phyloP scores from a whole-genome alignment of 2,329 filamentous ascomycete species.

The Botryotinia narcissicola region DNA sequence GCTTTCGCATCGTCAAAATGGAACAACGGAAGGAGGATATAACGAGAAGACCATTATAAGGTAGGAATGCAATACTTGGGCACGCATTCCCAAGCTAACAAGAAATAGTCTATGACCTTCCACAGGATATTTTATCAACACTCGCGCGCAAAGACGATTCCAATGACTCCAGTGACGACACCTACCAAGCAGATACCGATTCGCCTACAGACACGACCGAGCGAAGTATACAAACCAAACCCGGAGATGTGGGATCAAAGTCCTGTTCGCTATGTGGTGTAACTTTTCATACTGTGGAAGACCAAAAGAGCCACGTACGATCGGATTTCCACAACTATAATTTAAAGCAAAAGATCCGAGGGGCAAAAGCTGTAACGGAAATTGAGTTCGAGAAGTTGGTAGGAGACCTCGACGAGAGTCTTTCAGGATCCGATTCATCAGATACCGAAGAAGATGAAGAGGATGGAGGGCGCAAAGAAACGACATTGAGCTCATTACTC shows the following conservation, averaged over 20 bases:
- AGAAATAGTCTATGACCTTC: constrained; percentile 38
- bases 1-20: constrained; percentile 26
- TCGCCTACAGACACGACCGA: constrained; percentile 36
- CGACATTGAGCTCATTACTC: constrained; percentile 70
- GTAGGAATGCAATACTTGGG: constrained; percentile 29
- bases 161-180: constrained; percentile 27
- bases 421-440: constrained; percentile 78
- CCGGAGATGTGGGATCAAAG: constrained; percentile 58
- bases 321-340: constrained; percentile 95
- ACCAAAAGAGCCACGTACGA: constrained; percentile 81
- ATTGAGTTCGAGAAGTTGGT: constrained; percentile 82
- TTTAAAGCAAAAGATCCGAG: constrained; percentile 83
- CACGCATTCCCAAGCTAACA: constrained; percentile 21
- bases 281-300: constrained; percentile 67
- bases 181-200: constrained; percentile 30
- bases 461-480: constrained; percentile 56
- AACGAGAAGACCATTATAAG: constrained; percentile 42
- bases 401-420: constrained; percentile 82
- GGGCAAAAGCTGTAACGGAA: constrained; percentile 69
- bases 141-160: constrained; percentile 37
- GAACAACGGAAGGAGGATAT: constrained; percentile 41
- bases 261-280: constrained; percentile 79
- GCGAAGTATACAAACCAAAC: constrained; percentile 38
- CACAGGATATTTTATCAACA: constrained; percentile 39
- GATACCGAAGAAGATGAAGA: constrained; percentile 67